phyloP scores from a whole-genome alignment of 2,329 filamentous ascomycete genomes.

The Phaeosphaeria sp. region DNA sequence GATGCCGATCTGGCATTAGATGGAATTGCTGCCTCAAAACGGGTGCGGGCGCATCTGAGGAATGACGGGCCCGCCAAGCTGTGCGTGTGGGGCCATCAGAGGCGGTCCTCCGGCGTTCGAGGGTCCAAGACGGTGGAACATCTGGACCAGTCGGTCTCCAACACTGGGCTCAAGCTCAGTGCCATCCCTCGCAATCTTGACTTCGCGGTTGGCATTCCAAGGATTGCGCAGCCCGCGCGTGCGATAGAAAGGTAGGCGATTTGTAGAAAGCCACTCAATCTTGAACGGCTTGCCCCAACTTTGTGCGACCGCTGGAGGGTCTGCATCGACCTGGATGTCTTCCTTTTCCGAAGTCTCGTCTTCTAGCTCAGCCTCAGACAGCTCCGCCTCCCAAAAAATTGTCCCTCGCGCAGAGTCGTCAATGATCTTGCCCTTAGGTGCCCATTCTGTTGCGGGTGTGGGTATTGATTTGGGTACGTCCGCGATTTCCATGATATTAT shows the following conservation, averaged over 20 bases:
- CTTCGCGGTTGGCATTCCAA: conserved; percentile 93
- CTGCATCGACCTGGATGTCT: conserved; percentile 47
- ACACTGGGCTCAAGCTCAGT: conserved; percentile 88
- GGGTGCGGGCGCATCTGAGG: conserved; percentile 32
- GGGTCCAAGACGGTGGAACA: conserved; percentile 67
- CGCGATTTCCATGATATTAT: conserved; percentile 59
- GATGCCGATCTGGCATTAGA: not conserved
- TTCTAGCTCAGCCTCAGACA: conserved; percentile 60
- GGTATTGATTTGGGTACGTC: conserved; percentile 81
- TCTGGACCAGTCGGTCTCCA: conserved; percentile 75
- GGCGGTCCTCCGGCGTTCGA: conserved; percentile 25
- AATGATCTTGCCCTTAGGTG: conserved; percentile 84
- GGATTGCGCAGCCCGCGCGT: conserved; percentile 87
- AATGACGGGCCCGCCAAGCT: conserved; percentile 30
- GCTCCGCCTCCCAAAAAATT: conserved; percentile 92
- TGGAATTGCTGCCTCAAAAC: conserved; percentile 20
- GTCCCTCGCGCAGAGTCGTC: conserved; percentile 93
- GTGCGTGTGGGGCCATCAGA: conserved; percentile 23
- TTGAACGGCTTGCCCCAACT: conserved; percentile 91
- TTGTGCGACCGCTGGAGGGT: conserved; percentile 54
- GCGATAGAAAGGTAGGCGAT: conserved; percentile 83
- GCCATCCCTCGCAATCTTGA: conserved; percentile 94
- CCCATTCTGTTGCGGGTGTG: conserved; percentile 77
- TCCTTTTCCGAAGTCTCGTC: conserved; percentile 53
- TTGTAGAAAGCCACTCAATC: conserved; percentile 87